Percentiles rank a stretch among this genome's conserved stretches.
phyloP scores from a whole-genome alignment of 2,329 filamentous ascomycete species.

The Herpotrichia juniperi region DNA sequence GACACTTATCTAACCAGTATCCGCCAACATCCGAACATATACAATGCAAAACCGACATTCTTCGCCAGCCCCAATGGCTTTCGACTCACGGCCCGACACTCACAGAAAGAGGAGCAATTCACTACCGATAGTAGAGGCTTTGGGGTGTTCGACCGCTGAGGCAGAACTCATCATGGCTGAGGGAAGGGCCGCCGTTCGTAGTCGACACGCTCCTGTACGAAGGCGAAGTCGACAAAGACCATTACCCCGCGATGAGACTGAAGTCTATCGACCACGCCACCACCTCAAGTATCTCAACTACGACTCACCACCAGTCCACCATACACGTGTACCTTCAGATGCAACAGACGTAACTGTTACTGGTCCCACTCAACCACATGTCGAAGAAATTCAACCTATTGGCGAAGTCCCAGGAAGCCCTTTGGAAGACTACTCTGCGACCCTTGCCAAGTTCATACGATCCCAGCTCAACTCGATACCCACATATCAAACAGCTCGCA shows the following conservation, averaged over 20 bases:
- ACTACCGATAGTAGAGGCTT: slow-evolving; percentile 38
- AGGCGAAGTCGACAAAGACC: slow-evolving; percentile 27
- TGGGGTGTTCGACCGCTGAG: slow-evolving; percentile 44
- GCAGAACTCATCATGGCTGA: slow-evolving; percentile 43
- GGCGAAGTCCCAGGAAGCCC: slow-evolving; percentile 19
- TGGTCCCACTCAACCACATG: slow-evolving; percentile 10
- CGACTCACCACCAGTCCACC: slow-evolving; percentile 17
- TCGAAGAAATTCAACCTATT: slow-evolving; percentile 8
- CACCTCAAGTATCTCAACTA: slow-evolving; percentile 38
- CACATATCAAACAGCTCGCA: slow-evolving; percentile 27
- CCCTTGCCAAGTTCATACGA: slow-evolving; percentile 44
- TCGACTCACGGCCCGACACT: slow-evolving; percentile 27
- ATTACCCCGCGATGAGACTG: slow-evolving; percentile 19
- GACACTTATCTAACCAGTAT: slow-evolving; percentile 9
- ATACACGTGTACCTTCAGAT: slow-evolving; percentile 36
- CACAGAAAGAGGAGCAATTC: slow-evolving; percentile 44
- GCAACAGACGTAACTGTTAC: slow-evolving; percentile 39
- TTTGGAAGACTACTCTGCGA: slow-evolving; percentile 42
- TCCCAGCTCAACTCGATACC: slow-evolving; percentile 41
- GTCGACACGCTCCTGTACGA: slow-evolving; percentile 21
- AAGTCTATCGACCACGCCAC: slow-evolving; percentile 32
- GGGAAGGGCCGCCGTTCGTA: slow-evolving; percentile 40
- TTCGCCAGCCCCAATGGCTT: slow-evolving; percentile 19
- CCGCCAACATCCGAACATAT: slow-evolving; percentile 20
- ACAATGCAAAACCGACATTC: slow-evolving; percentile 36